A percentile compares a stretch with the other conserved stretches of the same genome.
phyloP scores from a whole-genome alignment of 2,329 filamentous ascomycete species.

The Pseudopyricularia javanii region DNA sequence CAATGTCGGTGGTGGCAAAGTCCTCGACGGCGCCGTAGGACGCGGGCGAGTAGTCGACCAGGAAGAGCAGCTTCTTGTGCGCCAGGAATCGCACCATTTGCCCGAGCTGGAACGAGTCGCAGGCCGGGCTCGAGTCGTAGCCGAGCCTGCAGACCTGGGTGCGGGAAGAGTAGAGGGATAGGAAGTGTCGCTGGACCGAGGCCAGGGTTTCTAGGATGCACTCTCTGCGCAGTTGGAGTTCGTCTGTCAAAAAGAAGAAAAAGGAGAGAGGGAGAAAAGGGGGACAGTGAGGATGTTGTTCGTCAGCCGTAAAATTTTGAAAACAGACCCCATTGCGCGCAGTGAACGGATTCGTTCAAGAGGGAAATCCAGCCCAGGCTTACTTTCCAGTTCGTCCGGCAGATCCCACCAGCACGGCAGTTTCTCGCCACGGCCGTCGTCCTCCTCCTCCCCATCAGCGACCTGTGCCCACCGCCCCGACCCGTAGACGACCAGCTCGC shows the following conservation, averaged over 20 bases:
- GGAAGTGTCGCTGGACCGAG: constrained; percentile 56
- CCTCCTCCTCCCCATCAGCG: constrained; percentile 16
- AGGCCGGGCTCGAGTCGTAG: constrained; percentile 60
- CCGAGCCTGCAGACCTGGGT: constrained; percentile 56
- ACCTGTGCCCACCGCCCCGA: constrained; percentile 41
- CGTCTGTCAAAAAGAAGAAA: constrained; percentile 30
- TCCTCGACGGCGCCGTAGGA: constrained; percentile 32
- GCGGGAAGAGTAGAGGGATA: constrained; percentile 56
- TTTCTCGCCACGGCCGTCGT: constrained; percentile 13
- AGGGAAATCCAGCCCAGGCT: constrained; percentile 12
- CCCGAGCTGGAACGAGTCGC: constrained; percentile 68
- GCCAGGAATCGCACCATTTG: constrained; percentile 64
- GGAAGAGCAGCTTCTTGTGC: constrained; percentile 45
- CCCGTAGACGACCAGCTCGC: constrained; percentile 54
- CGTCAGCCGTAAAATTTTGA: not conserved
- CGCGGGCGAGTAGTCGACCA: constrained; percentile 41
- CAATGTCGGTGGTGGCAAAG: constrained; percentile 46
- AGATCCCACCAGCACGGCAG: constrained; percentile 59
- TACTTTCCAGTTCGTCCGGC: constrained; percentile 55
- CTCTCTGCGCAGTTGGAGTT: constrained; percentile 53
- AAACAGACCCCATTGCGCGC: no score
- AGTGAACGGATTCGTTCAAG: no score
- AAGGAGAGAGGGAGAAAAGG: no score
- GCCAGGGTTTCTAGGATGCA: constrained; percentile 57
- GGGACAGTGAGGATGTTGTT: no score